These are phyloP conservation scores for Meira miltonrushii DNA, from an alignment of 1,284 basidiomycete genomes.

Conservation along the genomic window DNA sequence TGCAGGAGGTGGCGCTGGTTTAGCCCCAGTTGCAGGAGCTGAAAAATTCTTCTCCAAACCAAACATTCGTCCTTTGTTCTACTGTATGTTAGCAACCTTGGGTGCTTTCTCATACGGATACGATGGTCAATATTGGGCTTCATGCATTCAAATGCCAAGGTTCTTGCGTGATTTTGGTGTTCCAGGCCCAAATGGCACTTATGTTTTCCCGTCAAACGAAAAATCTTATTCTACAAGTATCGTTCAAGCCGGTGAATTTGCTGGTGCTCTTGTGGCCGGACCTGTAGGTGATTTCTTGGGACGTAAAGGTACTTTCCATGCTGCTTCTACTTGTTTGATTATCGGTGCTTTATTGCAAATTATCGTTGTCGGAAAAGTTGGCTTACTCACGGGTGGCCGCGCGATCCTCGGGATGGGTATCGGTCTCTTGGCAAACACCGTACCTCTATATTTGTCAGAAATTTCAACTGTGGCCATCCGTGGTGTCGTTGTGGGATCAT, in stretches of 20 bases:
- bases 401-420: constrained; percentile 55
- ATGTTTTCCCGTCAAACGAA: constrained; percentile 36
- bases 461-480: constrained; percentile 55
- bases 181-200: constrained; percentile 16
- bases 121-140: constrained; percentile 52
- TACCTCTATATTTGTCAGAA: constrained; percentile 48
- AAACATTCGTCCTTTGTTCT: constrained; percentile 44
- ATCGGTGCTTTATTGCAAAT: constrained; percentile 55
- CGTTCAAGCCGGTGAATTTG: constrained; percentile 56
- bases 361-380: constrained; percentile 46
- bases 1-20: background rate
- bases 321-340: constrained; percentile 49
- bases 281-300: constrained; percentile 54
- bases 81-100: constrained; percentile 46
- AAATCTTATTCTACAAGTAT: constrained; percentile 52
- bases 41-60: constrained; percentile 41
- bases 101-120: constrained; percentile 53
- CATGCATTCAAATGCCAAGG: constrained; percentile 52
- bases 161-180: constrained; percentile 45
- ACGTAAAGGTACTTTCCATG: constrained; percentile 53
- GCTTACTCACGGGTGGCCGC: constrained; percentile 54
- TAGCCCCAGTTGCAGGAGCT: constrained; percentile 24
- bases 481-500: constrained; percentile 53
- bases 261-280: constrained; percentile 54
- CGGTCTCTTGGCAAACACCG: constrained; percentile 52